Conservation (phyloP, 805 yeast genomes). For the Yarrowia phangngaensis region DNA sequence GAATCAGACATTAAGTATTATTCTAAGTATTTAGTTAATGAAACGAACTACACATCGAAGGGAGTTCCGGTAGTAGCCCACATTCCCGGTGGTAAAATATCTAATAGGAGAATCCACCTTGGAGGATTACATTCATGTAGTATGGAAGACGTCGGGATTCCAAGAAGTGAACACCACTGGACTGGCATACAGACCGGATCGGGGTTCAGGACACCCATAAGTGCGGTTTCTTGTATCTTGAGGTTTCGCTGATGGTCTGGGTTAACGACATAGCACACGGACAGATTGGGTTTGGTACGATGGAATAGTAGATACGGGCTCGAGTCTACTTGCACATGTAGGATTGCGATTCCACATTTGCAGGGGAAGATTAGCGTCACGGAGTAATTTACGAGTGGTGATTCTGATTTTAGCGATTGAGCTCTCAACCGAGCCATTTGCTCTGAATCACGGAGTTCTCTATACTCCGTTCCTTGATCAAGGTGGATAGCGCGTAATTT, state of each 20-base stretch:
- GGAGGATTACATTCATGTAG: too few relatives aligned
- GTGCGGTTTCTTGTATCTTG: background rate
- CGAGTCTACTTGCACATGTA: background rate
- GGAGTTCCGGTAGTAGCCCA: too few relatives aligned
- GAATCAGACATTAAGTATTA: too few relatives aligned
- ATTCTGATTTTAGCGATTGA: background rate
- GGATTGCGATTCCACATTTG: background rate
- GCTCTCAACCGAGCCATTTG: background rate
- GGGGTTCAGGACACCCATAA: background rate
- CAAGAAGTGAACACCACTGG: background rate
- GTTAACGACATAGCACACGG: background rate
- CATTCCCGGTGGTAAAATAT: too few relatives aligned
- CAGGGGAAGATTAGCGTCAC: background rate
- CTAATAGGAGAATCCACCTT: too few relatives aligned
- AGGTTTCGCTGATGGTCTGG: background rate
- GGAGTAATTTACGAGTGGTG: background rate
- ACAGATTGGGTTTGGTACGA: background rate
- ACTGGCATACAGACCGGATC: background rate
- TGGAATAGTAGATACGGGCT: background rate
- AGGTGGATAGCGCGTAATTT: too few relatives aligned
- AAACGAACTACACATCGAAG: too few relatives aligned
- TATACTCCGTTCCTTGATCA: background rate
- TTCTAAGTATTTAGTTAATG: too few relatives aligned
- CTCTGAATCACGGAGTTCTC: background rate
- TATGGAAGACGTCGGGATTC: background rate